A percentile compares a stretch with the other conserved stretches of the same genome.
Evolutionary conservation across 2,329 filamentous ascomycete species (phyloP).

Genomic region (Cercospora sesami): DNA sequence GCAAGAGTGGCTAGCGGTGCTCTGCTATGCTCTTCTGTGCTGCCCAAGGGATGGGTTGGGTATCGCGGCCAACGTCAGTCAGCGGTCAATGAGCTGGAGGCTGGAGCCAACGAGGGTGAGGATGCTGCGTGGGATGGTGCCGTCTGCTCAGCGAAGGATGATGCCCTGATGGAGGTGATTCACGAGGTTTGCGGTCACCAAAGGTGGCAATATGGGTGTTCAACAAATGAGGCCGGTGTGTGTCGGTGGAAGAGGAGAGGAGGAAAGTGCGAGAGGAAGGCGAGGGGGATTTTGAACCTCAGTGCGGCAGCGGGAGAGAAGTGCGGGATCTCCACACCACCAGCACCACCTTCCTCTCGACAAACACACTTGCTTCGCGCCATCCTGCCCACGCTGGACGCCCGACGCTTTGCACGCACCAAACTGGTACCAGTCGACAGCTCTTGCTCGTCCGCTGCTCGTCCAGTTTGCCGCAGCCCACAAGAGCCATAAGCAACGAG

Average conservation of each 20-base stretch:
- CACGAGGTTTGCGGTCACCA: background rate
- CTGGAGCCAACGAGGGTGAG: conserved; percentile 6
- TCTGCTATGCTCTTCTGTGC: background rate
- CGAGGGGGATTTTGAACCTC: background rate
- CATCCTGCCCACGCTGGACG: background rate
- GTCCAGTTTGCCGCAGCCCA: background rate
- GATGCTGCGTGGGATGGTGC: conserved; percentile 1
- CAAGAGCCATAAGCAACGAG: background rate
- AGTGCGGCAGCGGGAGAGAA: background rate
- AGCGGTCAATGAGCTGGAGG: conserved; percentile 2
- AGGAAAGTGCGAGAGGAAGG: conserved; percentile 10
- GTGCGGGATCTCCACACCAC: background rate
- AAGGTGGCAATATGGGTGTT: background rate
- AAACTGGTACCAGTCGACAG: background rate
- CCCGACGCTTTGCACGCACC: background rate
- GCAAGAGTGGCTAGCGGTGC: background rate
- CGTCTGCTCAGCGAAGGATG: background rate
- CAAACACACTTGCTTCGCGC: background rate
- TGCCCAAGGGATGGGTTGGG: background rate
- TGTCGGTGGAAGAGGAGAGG: conserved; percentile 7
- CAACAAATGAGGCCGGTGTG: conserved; percentile 5
- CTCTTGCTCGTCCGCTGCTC: background rate
- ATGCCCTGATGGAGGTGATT: background rate
- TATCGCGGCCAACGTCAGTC: conserved; percentile 1
- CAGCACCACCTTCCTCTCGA: background rate